Percentiles rank a stretch among this genome's conserved stretches.
Conservation (phyloP, 1,139 yeast genomes). For the Spathaspora sp. region DNA sequence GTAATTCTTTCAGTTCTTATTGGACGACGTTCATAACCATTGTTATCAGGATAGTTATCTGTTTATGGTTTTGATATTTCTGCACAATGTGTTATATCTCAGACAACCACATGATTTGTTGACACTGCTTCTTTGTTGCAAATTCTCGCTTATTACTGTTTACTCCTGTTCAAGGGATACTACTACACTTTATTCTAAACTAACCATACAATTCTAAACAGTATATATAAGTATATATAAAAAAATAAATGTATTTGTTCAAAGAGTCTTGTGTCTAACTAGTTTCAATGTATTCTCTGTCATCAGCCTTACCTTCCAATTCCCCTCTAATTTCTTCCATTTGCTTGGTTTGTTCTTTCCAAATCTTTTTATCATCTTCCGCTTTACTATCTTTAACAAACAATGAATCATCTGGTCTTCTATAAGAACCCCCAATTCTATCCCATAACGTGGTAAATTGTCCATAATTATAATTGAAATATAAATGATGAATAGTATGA, state of each 20-base stretch:
- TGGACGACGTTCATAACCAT: no score
- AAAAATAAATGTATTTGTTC: background rate
- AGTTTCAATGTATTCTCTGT: slow-evolving; percentile 36
- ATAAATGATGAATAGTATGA: slow-evolving; percentile 94
- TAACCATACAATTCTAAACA: background rate
- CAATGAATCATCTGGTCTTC: slow-evolving; percentile 85
- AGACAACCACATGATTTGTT: no score
- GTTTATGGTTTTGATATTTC: no score
- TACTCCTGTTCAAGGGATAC: no score
- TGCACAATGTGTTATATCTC: no score
- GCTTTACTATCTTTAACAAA: slow-evolving; percentile 65
- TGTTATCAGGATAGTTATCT: no score
- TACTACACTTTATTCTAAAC: no score
- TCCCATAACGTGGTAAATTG: slow-evolving; percentile 99
- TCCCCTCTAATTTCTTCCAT: slow-evolving; percentile 79
- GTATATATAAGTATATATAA: background rate
- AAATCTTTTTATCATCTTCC: slow-evolving; percentile 50
- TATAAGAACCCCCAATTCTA: slow-evolving; percentile 88
- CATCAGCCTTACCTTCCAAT: slow-evolving; percentile 74
- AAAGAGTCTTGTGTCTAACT: background rate
- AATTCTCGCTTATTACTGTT: no score
- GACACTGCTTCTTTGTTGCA: no score
- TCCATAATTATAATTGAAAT: slow-evolving; percentile 96
- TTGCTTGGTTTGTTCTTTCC: slow-evolving; percentile 71
- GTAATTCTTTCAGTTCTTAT: no score